These are phyloP conservation scores for Rhododendron griersonianum DNA, from an alignment of 148 eudicot species.

Conservation along the genomic window DNA sequence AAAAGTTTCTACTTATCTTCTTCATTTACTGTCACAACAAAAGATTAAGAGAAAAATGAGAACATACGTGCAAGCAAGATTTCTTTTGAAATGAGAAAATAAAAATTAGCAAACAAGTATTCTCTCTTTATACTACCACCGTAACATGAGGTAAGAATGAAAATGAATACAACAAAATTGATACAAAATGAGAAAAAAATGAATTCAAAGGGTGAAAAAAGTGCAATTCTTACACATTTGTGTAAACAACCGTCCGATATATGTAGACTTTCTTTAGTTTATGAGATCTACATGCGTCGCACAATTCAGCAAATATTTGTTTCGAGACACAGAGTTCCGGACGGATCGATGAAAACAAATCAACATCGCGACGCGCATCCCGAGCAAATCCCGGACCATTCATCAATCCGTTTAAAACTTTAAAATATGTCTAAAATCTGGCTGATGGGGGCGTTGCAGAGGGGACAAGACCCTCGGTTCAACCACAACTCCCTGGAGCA, in stretches of 20 bases:
- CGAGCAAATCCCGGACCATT: neutral
- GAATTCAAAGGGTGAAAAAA: neutral
- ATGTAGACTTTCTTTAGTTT: no score
- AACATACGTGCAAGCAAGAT: neutral
- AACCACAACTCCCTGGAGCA: conserved; percentile 86
- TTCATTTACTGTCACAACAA: neutral
- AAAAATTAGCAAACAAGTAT: neutral
- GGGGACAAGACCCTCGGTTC: conserved; percentile 86
- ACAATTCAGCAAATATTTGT: neutral
- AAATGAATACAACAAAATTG: neutral
- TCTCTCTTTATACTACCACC: neutral
- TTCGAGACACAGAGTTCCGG: no score
- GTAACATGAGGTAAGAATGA: neutral
- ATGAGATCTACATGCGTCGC: no score
- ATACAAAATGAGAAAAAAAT: neutral
- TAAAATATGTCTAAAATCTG: conserved; percentile 81
- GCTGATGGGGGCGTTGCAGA: conserved; percentile 67
- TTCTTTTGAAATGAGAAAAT: neutral
- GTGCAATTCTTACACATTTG: neutral
- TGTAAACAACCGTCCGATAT: neutral
- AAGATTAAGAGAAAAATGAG: no score
- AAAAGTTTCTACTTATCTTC: neutral
- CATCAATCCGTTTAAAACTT: conserved; percentile 18
- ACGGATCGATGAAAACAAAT: neutral
- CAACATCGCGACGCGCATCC: neutral